Evolutionary conservation across 345 rosid genomes (phyloP).

Genomic region (Aquilaria malaccensis): DNA sequence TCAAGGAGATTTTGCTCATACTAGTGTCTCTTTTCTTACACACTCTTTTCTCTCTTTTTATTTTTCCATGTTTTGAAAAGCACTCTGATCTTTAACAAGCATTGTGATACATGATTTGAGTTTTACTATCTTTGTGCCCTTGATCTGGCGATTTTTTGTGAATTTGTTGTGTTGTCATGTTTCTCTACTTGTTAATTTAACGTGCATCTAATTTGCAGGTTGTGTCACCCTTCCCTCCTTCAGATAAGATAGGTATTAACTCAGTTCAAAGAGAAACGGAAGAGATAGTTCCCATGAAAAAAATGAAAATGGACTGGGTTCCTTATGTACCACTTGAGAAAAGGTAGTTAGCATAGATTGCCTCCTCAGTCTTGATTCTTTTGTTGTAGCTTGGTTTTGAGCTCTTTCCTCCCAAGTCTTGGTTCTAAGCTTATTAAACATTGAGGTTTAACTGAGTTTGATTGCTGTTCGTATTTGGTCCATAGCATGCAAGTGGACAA

Average conservation of each 20-base stretch:
- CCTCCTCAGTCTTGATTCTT: neutral
- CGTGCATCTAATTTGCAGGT: slow-evolving; percentile 38
- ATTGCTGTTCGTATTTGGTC: too few relatives aligned
- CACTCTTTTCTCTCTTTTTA: neutral
- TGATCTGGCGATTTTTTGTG: neutral
- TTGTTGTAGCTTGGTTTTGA: neutral
- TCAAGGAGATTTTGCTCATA: too few relatives aligned
- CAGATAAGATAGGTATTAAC: slow-evolving; percentile 93
- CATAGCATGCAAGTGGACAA: too few relatives aligned
- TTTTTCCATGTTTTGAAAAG: neutral
- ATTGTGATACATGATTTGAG: too few relatives aligned
- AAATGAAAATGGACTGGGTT: slow-evolving; percentile 99
- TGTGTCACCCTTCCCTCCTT: slow-evolving; percentile 88
- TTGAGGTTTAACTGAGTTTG: slow-evolving; percentile 3
- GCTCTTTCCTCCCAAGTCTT: neutral
- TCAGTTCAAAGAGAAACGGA: slow-evolving; percentile 95
- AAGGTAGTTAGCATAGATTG: slow-evolving; percentile 37
- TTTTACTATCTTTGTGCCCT: too few relatives aligned
- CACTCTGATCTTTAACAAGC: too few relatives aligned
- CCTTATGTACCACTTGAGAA: slow-evolving; percentile 87
- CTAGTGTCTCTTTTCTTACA: neutral
- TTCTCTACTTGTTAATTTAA: neutral
- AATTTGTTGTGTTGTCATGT: neutral
- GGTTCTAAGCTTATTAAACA: neutral
- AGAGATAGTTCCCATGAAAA: slow-evolving; percentile 96